Evolutionary conservation across 75 land plant species (phyloP), one percentile per base, ranked within the genome.

Genomic region (Ceratopteris richardii): DNA sequence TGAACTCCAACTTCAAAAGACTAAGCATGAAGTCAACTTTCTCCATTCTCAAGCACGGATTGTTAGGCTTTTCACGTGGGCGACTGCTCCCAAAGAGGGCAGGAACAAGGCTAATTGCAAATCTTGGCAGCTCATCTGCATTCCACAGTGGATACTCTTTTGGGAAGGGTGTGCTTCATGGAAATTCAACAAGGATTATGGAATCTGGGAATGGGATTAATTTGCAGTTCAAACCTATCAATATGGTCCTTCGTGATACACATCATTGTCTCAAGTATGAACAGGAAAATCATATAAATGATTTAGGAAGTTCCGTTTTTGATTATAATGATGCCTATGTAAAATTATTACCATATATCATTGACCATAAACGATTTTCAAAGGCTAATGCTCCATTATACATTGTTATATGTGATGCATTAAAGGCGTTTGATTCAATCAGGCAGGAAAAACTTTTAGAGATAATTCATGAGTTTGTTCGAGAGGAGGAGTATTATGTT

Each of bases 371-470:
- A 58, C 69, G 27, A 31, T 33, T 25, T 17, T 56, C 48, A 20
- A 56, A 54, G 10, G 65, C 62, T 0, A 41, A 73, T 29, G 84
- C 86, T 23, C 56, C 48, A 39, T 29, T 86, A 9, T 94, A 65
- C 48, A 60, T 95, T 62, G 86, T 86, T 21, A 80, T 78, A 36
- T 77, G 90, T 70, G 99, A 95, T 72, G 83, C 90, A 13, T 57
- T 64, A 7, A 84, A 82, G 65, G 99, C 96, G 51, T 95, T 83
- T 79, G 99, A 95, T 62, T 73, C 88, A 22, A 66, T 90, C 57
- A 58, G 80, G 62, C 96, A 95, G 63, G 80, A 80, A 36, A 83
- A 69, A 58, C 76, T 95, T 10, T 65, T 75, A 20, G 23, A 46
- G 18, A 64, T 95, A 12, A 66, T 90, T 60, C 41, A 68, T 21